phyloP scores from a whole-genome alignment of 192 early-diverging fungal species.

The Backusella tarrabulga region DNA sequence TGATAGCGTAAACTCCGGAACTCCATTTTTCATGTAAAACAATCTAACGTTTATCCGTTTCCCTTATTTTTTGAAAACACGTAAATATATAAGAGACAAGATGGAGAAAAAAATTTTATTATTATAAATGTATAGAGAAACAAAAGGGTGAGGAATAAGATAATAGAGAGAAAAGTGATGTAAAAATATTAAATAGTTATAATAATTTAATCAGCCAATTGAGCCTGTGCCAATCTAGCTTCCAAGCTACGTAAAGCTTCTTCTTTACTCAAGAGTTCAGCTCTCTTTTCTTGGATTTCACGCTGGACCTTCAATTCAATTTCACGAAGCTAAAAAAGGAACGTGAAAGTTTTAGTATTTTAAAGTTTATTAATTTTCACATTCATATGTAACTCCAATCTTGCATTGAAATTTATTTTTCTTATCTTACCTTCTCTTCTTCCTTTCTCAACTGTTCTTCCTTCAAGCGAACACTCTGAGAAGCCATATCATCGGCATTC shows the following conservation, averaged over 20 bases:
- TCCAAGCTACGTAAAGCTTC: constrained; percentile 52
- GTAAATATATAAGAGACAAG: not conserved
- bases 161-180: not conserved
- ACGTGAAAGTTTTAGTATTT: not conserved
- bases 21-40: not conserved
- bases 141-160: not conserved
- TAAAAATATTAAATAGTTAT: not conserved
- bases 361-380: not conserved
- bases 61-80: not conserved
- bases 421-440: constrained; percentile 47
- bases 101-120: not conserved
- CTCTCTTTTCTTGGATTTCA: constrained; percentile 57
- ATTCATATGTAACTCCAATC: not conserved
- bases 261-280: constrained; percentile 57
- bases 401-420: not conserved
- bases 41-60: not conserved
- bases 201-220: constrained; percentile 26
- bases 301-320: constrained; percentile 56
- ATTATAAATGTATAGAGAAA: constrained; percentile 6
- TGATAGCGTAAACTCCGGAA: not conserved
- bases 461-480: constrained; percentile 43
- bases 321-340: constrained; percentile 41
- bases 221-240: constrained; percentile 42
- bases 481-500: constrained; percentile 38
- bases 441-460: constrained; percentile 57